Percentiles rank a stretch among this genome's conserved stretches.
These are phyloP conservation scores for Arthrobotrys megalospora DNA, from an alignment of 2,329 filamentous ascomycete genomes.

Conservation along the genomic window DNA sequence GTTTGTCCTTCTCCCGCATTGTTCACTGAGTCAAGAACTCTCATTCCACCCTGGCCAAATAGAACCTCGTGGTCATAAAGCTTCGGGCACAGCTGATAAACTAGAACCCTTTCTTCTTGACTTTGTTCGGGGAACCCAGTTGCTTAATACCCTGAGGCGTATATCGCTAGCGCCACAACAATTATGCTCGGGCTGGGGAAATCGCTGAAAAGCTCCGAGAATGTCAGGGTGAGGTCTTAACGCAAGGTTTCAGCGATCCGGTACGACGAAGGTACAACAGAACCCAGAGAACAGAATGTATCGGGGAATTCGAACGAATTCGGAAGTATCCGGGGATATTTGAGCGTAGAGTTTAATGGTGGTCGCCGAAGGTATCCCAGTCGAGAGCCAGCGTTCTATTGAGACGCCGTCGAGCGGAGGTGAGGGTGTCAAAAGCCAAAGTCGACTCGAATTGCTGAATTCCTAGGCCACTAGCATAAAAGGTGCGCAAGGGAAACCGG, in stretches of 20 bases:
- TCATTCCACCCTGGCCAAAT: slow-evolving; percentile 52
- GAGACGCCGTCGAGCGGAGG: slow-evolving; percentile 26
- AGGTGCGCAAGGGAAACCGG: slow-evolving; percentile 31
- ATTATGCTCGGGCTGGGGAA: not conserved
- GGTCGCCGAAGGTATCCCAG: slow-evolving; percentile 50
- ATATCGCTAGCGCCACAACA: slow-evolving; percentile 26
- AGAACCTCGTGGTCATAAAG: slow-evolving; percentile 37
- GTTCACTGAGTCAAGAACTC: slow-evolving; percentile 46
- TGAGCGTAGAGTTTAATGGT: slow-evolving; percentile 12
- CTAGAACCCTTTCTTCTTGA: not conserved
- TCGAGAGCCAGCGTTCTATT: slow-evolving; percentile 21
- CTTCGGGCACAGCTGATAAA: not conserved
- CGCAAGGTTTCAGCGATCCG: slow-evolving; percentile 30
- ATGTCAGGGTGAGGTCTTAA: slow-evolving; percentile 1
- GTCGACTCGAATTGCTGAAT: not conserved
- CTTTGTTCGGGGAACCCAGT: not conserved
- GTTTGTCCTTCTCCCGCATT: slow-evolving; percentile 60
- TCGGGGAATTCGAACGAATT: slow-evolving; percentile 49
- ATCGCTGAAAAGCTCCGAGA: not conserved
- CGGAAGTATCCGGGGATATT: slow-evolving; percentile 48
- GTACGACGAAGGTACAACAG: slow-evolving; percentile 38
- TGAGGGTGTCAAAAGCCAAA: slow-evolving; percentile 11
- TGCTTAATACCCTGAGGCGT: slow-evolving; percentile 10
- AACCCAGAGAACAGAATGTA: slow-evolving; percentile 14
- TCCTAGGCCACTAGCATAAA: slow-evolving; percentile 6